Percentiles rank a stretch among this genome's conserved stretches.
Evolutionary conservation across 2,329 filamentous ascomycete genomes (phyloP).

Genomic region (Ambrosiella xylebori): DNA sequence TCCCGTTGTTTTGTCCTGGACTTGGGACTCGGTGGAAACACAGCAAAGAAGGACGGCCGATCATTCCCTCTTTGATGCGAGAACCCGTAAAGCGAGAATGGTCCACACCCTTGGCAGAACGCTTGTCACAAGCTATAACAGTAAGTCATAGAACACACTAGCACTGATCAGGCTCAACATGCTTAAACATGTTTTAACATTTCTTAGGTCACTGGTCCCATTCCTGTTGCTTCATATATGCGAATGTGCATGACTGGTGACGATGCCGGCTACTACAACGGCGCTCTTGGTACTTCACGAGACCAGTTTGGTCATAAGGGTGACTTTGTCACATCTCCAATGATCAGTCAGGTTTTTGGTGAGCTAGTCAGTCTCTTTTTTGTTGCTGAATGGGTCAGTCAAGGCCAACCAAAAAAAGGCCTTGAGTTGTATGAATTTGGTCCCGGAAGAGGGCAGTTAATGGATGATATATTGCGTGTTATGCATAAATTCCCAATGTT

Average conservation of each 20-base stretch:
- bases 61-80: too few species aligned
- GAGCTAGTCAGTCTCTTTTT: constrained; percentile 91
- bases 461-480: constrained; percentile 89
- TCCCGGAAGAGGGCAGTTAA: constrained; percentile 82
- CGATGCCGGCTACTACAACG: constrained; percentile 84
- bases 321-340: constrained; percentile 92
- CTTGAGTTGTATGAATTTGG: constrained; percentile 89
- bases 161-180: not conserved
- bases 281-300: constrained; percentile 45
- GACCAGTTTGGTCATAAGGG: constrained; percentile 88
- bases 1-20: too few species aligned
- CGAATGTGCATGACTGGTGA: constrained; percentile 92
- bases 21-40: too few species aligned
- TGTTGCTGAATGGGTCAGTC: constrained; percentile 88
- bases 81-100: constrained; percentile 33
- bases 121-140: constrained; percentile 70
- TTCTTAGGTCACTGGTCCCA: constrained; percentile 55
- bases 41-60: too few species aligned
- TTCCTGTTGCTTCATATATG: constrained; percentile 90
- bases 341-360: constrained; percentile 94
- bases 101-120: constrained; percentile 85
- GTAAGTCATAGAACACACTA: constrained; percentile 28
- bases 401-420: constrained; percentile 55
- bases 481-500: constrained; percentile 51
- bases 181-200: not conserved